Evolutionary conservation across 495 filamentous ascomycete species (phyloP).

Genomic region (Penicillium robsamsonii): DNA sequence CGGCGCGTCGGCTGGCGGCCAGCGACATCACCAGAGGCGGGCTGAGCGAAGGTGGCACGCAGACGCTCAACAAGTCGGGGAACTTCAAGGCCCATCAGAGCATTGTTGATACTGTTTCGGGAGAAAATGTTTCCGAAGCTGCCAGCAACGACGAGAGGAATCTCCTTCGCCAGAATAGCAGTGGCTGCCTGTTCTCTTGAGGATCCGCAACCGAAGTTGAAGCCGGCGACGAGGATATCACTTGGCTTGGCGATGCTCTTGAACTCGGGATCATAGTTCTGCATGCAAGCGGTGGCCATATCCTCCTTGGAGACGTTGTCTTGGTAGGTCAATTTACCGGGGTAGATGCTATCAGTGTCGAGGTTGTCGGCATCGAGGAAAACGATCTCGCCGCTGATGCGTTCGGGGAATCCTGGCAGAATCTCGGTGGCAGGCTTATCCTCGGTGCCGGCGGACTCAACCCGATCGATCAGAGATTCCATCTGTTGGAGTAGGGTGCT

Average conservation of each 20-base stretch:
- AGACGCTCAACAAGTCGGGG: conserved; percentile 69
- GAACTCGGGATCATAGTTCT: conserved; percentile 84
- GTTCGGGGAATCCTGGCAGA: conserved; percentile 52
- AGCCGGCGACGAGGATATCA: conserved; percentile 83
- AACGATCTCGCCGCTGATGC: conserved; percentile 51
- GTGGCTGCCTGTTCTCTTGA: conserved; percentile 89
- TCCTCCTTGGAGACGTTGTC: conserved; percentile 70
- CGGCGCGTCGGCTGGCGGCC: conserved; percentile 57
- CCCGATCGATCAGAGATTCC: conserved; percentile 46
- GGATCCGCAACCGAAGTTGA: conserved; percentile 86
- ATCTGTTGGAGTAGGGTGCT: conserved; percentile 65
- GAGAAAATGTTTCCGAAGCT: conserved; percentile 89
- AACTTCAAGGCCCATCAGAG: conserved; percentile 78
- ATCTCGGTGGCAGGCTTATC: conserved; percentile 40
- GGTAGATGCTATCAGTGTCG: conserved; percentile 71
- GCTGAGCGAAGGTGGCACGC: conserved; percentile 55
- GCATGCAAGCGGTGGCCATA: conserved; percentile 90
- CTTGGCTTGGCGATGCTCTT: conserved; percentile 53
- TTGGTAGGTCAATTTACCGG: conserved; percentile 87
- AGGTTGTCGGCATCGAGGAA: conserved; percentile 55
- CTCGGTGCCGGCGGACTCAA: conserved; percentile 22
- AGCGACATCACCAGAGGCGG: conserved; percentile 38
- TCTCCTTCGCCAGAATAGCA: conserved; percentile 79
- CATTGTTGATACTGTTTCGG: conserved; percentile 91
- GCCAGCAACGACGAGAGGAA: conserved; percentile 79